A percentile compares a stretch with the other conserved stretches of the same genome.
These are phyloP conservation scores for Dicorynia guianensis DNA, from an alignment of 306 rosid genomes.

Conservation along the genomic window DNA sequence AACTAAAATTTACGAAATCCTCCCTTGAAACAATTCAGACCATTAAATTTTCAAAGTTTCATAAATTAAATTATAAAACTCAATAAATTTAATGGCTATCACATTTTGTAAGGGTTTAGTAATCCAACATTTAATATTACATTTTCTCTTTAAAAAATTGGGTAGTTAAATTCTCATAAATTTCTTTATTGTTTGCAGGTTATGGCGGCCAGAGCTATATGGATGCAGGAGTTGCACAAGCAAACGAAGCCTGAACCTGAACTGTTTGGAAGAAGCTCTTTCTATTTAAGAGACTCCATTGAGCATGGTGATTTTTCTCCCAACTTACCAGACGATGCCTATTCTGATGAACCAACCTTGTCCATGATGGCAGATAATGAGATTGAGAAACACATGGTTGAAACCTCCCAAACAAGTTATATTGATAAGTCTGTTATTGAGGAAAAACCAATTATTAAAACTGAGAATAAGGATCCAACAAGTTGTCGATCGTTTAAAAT, in stretches of 20 bases:
- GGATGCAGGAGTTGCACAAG: constrained; percentile 96
- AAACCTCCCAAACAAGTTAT: constrained; percentile 56
- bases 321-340: constrained; percentile 49
- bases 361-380: constrained; percentile 55
- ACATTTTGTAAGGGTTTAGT: too few species aligned
- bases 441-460: constrained; percentile 58
- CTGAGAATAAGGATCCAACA: constrained; percentile 53
- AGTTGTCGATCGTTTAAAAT: constrained; percentile 58
- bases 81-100: too few species aligned
- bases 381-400: constrained; percentile 58
- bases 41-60: too few species aligned
- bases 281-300: constrained; percentile 51
- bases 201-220: constrained; percentile 80
- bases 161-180: neutral
- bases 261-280: constrained; percentile 56
- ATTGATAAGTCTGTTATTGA: constrained; percentile 67
- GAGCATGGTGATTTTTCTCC: constrained; percentile 53
- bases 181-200: constrained; percentile 61
- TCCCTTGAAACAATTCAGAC: too few species aligned
- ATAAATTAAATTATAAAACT: too few species aligned
- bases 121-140: too few species aligned
- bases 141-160: too few species aligned
- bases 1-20: too few species aligned
- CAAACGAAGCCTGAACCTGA: constrained; percentile 62
- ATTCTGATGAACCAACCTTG: constrained; percentile 53